Base-by-base conservation (phyloP, 75 land plant genomes). In the Larix kaempferi region DNA sequence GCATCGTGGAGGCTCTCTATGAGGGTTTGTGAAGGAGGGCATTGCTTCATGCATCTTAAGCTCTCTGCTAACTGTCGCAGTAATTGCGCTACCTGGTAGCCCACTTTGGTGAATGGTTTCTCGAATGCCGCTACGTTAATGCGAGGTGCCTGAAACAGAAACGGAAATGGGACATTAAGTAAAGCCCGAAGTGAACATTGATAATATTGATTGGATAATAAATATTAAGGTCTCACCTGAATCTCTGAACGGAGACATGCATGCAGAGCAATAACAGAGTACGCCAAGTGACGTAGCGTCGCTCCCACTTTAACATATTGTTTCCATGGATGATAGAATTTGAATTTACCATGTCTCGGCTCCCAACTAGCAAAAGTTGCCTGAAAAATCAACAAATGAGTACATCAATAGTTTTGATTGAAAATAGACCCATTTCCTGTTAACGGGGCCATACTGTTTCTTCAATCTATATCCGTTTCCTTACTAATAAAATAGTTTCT, bases 301-400 rank as follows among this genome's bases (percentile, higher is more conserved):
- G 85, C 88, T 12, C 88, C 91, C 35, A 91, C 84, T 44, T 88
- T 54, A 5, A 88, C 55, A 73, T 89, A 93, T 57, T 86, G 82
- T 15, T 82, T 71, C 92, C 95, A 93, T 7, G 92, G 95, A 66
- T 90, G 79, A 14, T 11, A 67, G 60, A 83, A 74, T 2, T 88
- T 88, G 76, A 88, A 88, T 61, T 79, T 81, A 3, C 94, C 92
- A 80, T 90, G 92, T 86, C 87, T 84, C 37, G 92, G 95, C 62
- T 92, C 95, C 92, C 92, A 92, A 60, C 65, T 84, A 37, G 95
- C 95, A 78, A 86, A 88, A 37, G 88, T 88, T 2, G 90, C 94
- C 94, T 92, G 75, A 25, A 71, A 23, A 63, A 27, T 79, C 1
- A 79, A 58, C 11, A 22, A 19, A 56, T 59, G 21, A 26, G 5